These are phyloP conservation scores for Mycena venus DNA, from an alignment of 768 basidiomycete species.

Conservation along the genomic window DNA sequence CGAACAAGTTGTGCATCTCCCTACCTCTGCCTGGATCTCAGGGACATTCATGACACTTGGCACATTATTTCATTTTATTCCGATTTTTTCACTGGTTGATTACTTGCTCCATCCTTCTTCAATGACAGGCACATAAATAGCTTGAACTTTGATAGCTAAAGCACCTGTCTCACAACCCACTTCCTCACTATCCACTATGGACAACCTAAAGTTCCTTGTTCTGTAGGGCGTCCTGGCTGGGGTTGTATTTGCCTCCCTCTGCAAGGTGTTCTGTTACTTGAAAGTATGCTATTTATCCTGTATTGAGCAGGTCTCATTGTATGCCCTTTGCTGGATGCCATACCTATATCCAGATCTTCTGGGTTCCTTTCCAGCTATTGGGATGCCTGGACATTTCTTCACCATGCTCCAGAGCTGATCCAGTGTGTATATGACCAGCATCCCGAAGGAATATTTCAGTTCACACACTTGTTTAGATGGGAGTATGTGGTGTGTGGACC, in stretches of 20 bases:
- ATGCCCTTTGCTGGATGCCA: not conserved
- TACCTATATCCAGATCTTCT: constrained; percentile 17
- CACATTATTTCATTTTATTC: too few species aligned
- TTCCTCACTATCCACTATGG: not conserved
- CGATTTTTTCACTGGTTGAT: too few species aligned
- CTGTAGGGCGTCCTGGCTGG: not conserved
- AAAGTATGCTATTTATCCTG: not conserved
- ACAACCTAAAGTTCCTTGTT: not conserved
- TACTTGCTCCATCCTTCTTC: not conserved
- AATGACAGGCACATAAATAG: not conserved
- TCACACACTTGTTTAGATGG: constrained; percentile 45
- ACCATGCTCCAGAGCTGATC: not conserved
- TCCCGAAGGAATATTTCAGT: constrained; percentile 15
- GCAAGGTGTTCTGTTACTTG: not conserved
- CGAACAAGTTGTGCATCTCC: too few species aligned
- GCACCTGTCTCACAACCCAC: not conserved
- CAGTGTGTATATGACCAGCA: constrained; percentile 15
- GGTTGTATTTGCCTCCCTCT: not conserved
- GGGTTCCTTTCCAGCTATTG: constrained; percentile 3
- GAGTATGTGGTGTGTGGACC: constrained; percentile 49
- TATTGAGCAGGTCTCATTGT: too few species aligned
- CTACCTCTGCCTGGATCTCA: too few species aligned
- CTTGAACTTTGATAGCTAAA: not conserved
- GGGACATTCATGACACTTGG: too few species aligned
- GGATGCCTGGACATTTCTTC: not conserved